Evolutionary conservation across 2,329 filamentous ascomycete genomes (phyloP).

Genomic region (Geosmithia putterillii): DNA sequence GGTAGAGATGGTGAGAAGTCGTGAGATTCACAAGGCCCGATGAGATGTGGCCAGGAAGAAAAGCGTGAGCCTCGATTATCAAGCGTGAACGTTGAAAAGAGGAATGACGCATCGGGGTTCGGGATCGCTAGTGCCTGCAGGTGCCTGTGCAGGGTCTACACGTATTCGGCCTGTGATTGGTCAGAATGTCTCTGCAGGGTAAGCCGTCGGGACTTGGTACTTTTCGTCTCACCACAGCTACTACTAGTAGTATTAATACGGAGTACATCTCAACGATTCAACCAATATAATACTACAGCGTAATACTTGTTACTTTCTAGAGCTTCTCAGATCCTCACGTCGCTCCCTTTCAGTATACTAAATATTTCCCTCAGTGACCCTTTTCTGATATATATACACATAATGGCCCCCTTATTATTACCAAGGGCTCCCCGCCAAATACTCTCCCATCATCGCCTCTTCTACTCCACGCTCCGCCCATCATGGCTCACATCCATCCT

Average conservation of each 20-base stretch:
- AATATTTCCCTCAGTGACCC: too few species aligned
- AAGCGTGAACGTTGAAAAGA: neutral
- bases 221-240: neutral
- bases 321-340: too few species aligned
- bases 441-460: neutral
- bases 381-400: too few species aligned
- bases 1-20: neutral
- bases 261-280: too few species aligned
- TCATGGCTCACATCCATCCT: slow-evolving; percentile 21
- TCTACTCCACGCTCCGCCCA: slow-evolving; percentile 7
- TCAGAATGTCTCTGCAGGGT: neutral
- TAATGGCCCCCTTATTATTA: too few species aligned
- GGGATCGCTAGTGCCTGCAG: neutral
- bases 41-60: neutral
- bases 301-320: too few species aligned
- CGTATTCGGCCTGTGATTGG: neutral
- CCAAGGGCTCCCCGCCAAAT: too few species aligned
- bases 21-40: neutral
- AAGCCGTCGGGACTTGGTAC: neutral
- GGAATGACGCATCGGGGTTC: neutral
- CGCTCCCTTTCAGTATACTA: too few species aligned
- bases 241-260: too few species aligned
- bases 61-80: neutral
- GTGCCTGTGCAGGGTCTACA: neutral
- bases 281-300: too few species aligned